These are phyloP conservation scores for Plantago coronopus DNA, from an alignment of 305 asterid species.

Conservation along the genomic window DNA sequence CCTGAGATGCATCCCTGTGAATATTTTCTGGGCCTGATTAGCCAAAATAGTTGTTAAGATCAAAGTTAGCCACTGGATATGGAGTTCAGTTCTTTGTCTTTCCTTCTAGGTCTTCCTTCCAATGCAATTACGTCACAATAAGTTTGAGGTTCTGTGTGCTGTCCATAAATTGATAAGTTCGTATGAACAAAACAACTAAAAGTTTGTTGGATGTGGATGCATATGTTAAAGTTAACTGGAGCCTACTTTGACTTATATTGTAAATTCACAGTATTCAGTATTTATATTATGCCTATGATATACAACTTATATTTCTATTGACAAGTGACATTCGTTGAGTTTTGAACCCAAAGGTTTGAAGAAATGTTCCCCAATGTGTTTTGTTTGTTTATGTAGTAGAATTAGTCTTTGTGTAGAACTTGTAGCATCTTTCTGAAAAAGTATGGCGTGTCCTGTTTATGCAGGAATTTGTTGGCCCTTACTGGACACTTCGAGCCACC, in stretches of 20 bases:
- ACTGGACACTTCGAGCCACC: conserved; percentile 92
- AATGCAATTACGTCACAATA: not conserved
- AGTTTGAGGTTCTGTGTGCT: not conserved
- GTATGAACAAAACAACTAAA: not conserved
- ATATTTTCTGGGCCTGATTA: not conserved
- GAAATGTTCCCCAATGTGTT: not conserved
- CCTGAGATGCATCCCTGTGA: too few species aligned
- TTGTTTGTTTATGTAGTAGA: not conserved
- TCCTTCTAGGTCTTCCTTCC: not conserved
- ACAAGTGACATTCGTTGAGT: not conserved
- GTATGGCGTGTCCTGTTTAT: too few species aligned
- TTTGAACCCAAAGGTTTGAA: not conserved
- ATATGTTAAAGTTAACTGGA: too few species aligned
- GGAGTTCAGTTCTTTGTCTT: not conserved
- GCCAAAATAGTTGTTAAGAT: not conserved
- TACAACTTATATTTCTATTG: not conserved
- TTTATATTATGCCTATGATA: too few species aligned
- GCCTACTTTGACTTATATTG: too few species aligned
- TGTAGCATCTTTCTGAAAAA: not conserved
- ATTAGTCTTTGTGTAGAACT: not conserved
- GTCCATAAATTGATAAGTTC: not conserved
- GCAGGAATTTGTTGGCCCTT: conserved; percentile 36
- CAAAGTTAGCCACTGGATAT: not conserved
- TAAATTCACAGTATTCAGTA: too few species aligned
- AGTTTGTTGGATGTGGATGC: not conserved